phyloP scores from a whole-genome alignment of 331 rosid species.

The Ulmus americana region DNA sequence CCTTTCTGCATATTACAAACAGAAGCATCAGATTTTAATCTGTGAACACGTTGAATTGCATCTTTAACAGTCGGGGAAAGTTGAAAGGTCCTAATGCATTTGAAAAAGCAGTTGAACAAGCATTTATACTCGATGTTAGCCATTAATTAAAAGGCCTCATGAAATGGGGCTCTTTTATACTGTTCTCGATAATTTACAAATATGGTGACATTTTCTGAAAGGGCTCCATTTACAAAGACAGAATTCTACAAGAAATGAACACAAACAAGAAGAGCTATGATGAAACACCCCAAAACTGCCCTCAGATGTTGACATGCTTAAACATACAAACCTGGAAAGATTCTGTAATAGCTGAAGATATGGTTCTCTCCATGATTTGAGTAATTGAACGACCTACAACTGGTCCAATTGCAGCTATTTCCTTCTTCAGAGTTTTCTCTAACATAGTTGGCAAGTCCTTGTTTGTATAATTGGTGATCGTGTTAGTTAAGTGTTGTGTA shows the following conservation, averaged over 20 bases:
- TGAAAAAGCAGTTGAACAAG: neutral
- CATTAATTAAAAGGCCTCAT: neutral
- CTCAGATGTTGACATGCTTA: slow-evolving; percentile 16
- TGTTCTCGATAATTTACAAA: neutral
- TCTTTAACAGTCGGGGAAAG: slow-evolving; percentile 5
- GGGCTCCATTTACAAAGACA: slow-evolving; percentile 7
- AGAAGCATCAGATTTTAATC: slow-evolving; percentile 16
- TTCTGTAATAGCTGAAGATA: slow-evolving; percentile 65
- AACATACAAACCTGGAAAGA: slow-evolving; percentile 75
- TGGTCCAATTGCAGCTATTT: slow-evolving; percentile 69
- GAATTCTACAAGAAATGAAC: slow-evolving; percentile 1
- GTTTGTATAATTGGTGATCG: slow-evolving; percentile 53
- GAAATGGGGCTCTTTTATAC: neutral
- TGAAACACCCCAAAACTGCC: neutral
- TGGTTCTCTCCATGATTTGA: slow-evolving; percentile 69
- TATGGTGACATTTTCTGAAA: neutral
- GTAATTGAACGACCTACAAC: slow-evolving; percentile 61
- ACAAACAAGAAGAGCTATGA: neutral
- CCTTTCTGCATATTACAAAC: slow-evolving; percentile 61
- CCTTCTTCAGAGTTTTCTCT: slow-evolving; percentile 83
- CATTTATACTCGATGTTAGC: too few relatives aligned
- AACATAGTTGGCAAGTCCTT: slow-evolving; percentile 67
- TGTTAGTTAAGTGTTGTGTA: slow-evolving; percentile 54
- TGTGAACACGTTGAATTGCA: slow-evolving; percentile 3
- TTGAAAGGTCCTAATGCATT: neutral